phyloP scores from a whole-genome alignment of 225 moss, liverwort and hornwort genomes.

The Sphagnum contortum region DNA sequence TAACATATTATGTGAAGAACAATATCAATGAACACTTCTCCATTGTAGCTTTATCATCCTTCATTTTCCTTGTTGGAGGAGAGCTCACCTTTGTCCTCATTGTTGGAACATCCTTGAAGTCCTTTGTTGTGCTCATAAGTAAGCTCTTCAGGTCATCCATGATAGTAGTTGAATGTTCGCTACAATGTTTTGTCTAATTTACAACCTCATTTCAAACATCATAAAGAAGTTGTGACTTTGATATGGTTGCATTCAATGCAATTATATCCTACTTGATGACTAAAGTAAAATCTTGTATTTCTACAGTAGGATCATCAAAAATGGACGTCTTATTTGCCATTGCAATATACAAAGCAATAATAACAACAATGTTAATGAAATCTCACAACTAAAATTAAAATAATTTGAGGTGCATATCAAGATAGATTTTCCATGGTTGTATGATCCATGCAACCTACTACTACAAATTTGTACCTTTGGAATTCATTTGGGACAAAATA shows the following conservation, averaged over 20 bases:
- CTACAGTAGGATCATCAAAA: slow-evolving; percentile 96
- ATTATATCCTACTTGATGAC: slow-evolving; percentile 98
- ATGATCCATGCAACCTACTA: no score
- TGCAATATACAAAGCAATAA: slow-evolving; percentile 15
- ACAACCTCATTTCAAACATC: slow-evolving; percentile 71
- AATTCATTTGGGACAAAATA: no score
- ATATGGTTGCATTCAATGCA: slow-evolving; percentile 83
- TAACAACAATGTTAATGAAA: background rate
- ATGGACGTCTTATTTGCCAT: slow-evolving; percentile 98
- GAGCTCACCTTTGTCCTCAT: slow-evolving; percentile 78
- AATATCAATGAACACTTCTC: slow-evolving; percentile 1
- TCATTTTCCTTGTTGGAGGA: background rate
- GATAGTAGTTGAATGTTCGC: slow-evolving; percentile 89
- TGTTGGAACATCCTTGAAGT: slow-evolving; percentile 95
- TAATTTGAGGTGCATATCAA: background rate
- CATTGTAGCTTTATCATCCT: background rate
- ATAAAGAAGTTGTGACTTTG: slow-evolving; percentile 80
- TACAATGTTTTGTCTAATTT: slow-evolving; percentile 79
- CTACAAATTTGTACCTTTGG: no score
- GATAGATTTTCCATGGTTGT: background rate
- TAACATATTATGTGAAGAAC: slow-evolving; percentile 11
- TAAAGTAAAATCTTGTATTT: slow-evolving; percentile 95
- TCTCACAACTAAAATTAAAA: background rate
- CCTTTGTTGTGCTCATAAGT: slow-evolving; percentile 97
- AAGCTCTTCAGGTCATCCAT: slow-evolving; percentile 92